phyloP scores from a whole-genome alignment of 1,284 basidiomycete species.

The Kalmanozyma brasiliensis region DNA sequence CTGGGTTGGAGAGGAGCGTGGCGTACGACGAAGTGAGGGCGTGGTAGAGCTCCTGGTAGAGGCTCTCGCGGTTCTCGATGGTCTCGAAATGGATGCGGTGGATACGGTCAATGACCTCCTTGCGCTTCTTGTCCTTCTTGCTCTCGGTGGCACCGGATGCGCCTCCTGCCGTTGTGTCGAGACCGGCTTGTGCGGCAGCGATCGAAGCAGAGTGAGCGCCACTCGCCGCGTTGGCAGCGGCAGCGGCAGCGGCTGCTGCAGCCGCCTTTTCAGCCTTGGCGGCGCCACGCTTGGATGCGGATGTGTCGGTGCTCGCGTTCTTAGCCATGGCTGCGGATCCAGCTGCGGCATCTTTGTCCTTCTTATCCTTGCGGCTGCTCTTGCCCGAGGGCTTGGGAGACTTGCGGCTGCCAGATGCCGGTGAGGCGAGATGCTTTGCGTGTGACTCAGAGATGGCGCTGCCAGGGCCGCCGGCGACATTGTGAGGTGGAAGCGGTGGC shows the following conservation, averaged over 20 bases:
- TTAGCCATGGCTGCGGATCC: conserved; percentile 35
- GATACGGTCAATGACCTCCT: conserved; percentile 65
- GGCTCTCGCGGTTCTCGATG: conserved; percentile 61
- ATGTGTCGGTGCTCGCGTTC: conserved; percentile 37
- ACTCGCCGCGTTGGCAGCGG: conserved; percentile 9
- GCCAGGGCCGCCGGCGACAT: conserved; percentile 16
- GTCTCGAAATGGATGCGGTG: conserved; percentile 65
- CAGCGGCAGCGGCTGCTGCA: conserved; percentile 21
- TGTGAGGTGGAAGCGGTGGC: conserved; percentile 28
- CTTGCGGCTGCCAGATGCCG: conserved; percentile 38
- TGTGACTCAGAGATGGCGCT: conserved; percentile 43
- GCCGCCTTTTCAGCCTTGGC: conserved; percentile 42
- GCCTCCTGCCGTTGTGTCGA: conserved; percentile 7
- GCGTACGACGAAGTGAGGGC: conserved; percentile 56
- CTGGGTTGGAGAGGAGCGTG: conserved; percentile 59
- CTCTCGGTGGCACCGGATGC: conserved; percentile 29
- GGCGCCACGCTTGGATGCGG: conserved; percentile 29
- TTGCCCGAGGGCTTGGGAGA: conserved; percentile 40
- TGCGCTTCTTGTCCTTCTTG: conserved; percentile 62
- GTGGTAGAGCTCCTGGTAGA: conserved; percentile 63
- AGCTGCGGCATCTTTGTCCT: conserved; percentile 38
- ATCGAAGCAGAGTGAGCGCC: conserved; percentile 2
- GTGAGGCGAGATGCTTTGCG: conserved; percentile 34
- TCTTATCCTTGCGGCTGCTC: conserved; percentile 34
- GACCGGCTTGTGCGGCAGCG: conserved; percentile 14